Percentiles rank a stretch among this genome's conserved stretches.
phyloP scores from a whole-genome alignment of 108 stramenopile genomes.

The Cyclotella sp. region DNA sequence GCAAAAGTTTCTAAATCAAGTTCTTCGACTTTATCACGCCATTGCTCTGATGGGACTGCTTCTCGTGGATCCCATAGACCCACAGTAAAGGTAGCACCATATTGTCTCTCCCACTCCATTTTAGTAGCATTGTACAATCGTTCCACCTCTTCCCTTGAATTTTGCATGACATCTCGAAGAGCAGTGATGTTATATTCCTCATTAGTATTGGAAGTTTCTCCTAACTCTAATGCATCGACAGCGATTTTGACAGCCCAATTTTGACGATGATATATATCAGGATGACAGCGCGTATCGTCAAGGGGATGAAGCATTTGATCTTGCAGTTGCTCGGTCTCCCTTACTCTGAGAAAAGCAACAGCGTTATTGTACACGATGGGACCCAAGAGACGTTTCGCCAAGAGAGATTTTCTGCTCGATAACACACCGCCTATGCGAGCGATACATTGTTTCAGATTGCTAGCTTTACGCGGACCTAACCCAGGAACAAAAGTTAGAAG shows the following conservation, averaged over 20 bases:
- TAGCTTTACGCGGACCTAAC: constrained; percentile 93
- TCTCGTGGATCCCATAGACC: constrained; percentile 77
- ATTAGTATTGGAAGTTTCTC: constrained; percentile 51
- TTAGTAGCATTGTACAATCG: constrained; percentile 78
- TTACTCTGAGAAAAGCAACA: constrained; percentile 87
- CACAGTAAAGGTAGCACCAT: constrained; percentile 77
- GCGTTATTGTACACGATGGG: constrained; percentile 92
- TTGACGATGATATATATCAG: constrained; percentile 82
- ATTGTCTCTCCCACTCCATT: constrained; percentile 81
- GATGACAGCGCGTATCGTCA: constrained; percentile 91
- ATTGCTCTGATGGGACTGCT: constrained; percentile 75
- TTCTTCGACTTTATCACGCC: constrained; percentile 90
- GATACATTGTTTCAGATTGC: constrained; percentile 80
- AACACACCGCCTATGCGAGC: constrained; percentile 72
- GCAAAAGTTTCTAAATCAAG: constrained; percentile 88
- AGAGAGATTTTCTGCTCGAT: constrained; percentile 64
- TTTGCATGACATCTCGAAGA: constrained; percentile 82
- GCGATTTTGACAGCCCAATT: constrained; percentile 90
- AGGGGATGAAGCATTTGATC: constrained; percentile 82
- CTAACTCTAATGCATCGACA: constrained; percentile 82
- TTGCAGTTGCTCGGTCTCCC: constrained; percentile 60
- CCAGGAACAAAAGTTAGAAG: constrained; percentile 93
- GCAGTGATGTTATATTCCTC: constrained; percentile 71
- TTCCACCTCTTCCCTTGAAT: constrained; percentile 78
- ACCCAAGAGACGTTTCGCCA: constrained; percentile 75